Evolutionary conservation across 306 rosid species (phyloP).

Genomic region (Astragalus membranaceus): DNA sequence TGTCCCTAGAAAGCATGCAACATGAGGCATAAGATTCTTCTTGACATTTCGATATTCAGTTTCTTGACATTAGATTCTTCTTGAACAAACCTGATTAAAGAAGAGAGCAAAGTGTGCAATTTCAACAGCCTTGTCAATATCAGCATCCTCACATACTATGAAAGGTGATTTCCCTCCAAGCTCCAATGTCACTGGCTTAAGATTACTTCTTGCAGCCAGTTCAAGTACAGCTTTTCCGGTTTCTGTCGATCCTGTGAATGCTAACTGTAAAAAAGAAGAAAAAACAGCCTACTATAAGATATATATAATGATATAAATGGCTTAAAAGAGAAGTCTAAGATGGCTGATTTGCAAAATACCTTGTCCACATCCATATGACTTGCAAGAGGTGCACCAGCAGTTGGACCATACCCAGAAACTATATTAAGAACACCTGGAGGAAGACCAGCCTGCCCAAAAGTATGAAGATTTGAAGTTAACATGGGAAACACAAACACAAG

Average conservation of each 20-base stretch:
- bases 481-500: background rate
- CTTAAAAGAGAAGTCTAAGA: background rate
- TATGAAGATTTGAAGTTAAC: background rate
- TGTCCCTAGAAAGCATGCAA: conserved; percentile 56
- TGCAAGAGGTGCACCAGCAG: conserved; percentile 92
- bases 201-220: conserved; percentile 85
- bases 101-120: conserved; percentile 85
- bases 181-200: conserved; percentile 84
- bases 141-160: conserved; percentile 80
- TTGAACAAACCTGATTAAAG: conserved; percentile 71
- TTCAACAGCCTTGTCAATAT: conserved; percentile 76
- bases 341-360: conserved; percentile 36
- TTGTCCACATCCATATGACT: conserved; percentile 94
- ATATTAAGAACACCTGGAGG: conserved; percentile 87
- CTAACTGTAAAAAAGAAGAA: conserved; percentile 44
- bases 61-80: background rate
- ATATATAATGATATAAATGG: too few relatives aligned
- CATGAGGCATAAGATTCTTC: background rate
- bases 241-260: conserved; percentile 85
- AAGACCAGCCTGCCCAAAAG: conserved; percentile 75
- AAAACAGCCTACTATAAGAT: too few relatives aligned
- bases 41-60: background rate
- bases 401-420: conserved; percentile 83
- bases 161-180: conserved; percentile 98
- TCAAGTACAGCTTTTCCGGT: conserved; percentile 68